These are phyloP conservation scores for Rutidosis leptorrhynchoides DNA, from an alignment of 129 eudicot genomes.

Conservation along the genomic window DNA sequence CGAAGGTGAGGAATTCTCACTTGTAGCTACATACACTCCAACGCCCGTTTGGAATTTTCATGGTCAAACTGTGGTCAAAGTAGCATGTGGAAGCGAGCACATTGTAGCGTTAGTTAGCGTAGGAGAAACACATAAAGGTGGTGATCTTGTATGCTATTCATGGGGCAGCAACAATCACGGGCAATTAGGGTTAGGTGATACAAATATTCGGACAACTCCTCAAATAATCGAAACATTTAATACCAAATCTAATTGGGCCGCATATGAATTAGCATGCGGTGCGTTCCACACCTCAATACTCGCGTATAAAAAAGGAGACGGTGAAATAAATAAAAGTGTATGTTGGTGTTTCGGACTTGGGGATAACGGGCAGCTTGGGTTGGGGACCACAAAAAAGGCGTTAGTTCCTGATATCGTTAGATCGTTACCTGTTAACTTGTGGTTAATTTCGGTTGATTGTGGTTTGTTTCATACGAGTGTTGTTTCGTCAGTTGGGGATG, in stretches of 20 bases:
- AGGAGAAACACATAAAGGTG: slow-evolving; percentile 47
- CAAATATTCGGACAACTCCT: slow-evolving; percentile 48
- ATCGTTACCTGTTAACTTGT: slow-evolving; percentile 41
- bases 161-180: slow-evolving; percentile 90
- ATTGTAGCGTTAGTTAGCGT: slow-evolving; percentile 76
- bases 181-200: slow-evolving; percentile 94
- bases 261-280: slow-evolving; percentile 81
- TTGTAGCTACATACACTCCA: slow-evolving; percentile 45
- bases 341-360: slow-evolving; percentile 94
- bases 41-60: slow-evolving; percentile 69
- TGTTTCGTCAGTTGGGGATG: slow-evolving; percentile 84
- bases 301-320: slow-evolving; percentile 44
- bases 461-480: slow-evolving; percentile 85
- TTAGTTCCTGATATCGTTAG: slow-evolving; percentile 38
- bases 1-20: slow-evolving; percentile 48
- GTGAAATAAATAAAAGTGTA: slow-evolving; percentile 44
- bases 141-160: slow-evolving; percentile 70
- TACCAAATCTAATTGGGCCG: slow-evolving; percentile 49
- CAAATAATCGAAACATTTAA: slow-evolving; percentile 46
- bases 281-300: slow-evolving; percentile 74
- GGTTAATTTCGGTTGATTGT: slow-evolving; percentile 63
- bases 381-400: slow-evolving; percentile 48
- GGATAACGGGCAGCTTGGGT: slow-evolving; percentile 91
- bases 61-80: slow-evolving; percentile 93
- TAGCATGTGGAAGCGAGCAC: slow-evolving; percentile 95